Evolutionary conservation across 179 eudicot species (phyloP).

Genomic region (Spinacia oleracea): DNA sequence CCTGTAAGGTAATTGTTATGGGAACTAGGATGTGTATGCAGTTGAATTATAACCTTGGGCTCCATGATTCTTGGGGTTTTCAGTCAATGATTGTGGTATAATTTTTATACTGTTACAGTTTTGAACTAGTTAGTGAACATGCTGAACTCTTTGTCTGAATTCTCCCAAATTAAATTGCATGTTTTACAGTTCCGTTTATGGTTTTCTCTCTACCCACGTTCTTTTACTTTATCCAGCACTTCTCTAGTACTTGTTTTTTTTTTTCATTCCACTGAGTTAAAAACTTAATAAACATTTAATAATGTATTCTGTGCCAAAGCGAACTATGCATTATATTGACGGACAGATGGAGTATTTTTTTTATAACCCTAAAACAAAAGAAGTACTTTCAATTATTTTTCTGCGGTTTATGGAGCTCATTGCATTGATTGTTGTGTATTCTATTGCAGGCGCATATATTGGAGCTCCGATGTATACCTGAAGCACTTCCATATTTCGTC

Average conservation of each 20-base stretch:
- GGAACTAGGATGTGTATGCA: not conserved
- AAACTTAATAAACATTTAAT: not conserved
- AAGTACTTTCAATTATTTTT: not conserved
- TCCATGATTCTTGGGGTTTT: not conserved
- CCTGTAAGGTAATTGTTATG: not conserved
- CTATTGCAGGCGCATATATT: slow-evolving; percentile 70
- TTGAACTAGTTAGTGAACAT: not conserved
- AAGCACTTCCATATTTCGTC: slow-evolving; percentile 90
- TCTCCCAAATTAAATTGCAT: not conserved
- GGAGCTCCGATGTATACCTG: slow-evolving; percentile 90
- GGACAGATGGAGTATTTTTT: not conserved
- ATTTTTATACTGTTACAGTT: not conserved
- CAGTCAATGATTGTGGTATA: not conserved
- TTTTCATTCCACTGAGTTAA: not conserved
- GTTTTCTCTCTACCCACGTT: not conserved
- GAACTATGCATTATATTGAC: not conserved
- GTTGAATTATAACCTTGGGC: not conserved
- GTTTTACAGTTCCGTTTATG: not conserved
- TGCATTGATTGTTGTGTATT: slow-evolving; percentile 13
- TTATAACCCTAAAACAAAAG: not conserved
- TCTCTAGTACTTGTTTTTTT: not conserved
- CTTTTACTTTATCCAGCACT: not conserved
- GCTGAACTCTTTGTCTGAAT: not conserved
- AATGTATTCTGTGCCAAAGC: not conserved
- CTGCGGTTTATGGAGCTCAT: slow-evolving; percentile 12